Percentiles rank a stretch among this genome's conserved stretches.
Evolutionary conservation across 192 early-diverging fungal species (phyloP).

Genomic region (Dissophora ornata): DNA sequence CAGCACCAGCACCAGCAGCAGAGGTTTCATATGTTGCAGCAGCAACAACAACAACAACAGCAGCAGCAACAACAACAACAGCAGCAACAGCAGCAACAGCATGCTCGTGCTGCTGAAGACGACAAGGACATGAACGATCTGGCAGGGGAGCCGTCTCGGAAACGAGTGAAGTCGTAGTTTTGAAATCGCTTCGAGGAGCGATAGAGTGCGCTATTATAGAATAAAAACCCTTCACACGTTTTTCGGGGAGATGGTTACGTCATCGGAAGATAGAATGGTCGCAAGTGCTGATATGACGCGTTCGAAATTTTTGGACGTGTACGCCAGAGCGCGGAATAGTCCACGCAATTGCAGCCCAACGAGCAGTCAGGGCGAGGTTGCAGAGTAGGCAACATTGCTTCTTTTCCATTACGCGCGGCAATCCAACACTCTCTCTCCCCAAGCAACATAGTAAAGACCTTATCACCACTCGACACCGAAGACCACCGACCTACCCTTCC

Average conservation of each 20-base stretch:
- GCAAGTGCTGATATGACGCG: slow-evolving; percentile 11
- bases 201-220: too few species aligned
- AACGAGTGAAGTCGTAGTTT: slow-evolving; percentile 26
- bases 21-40: slow-evolving; percentile 11
- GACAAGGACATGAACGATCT: slow-evolving; percentile 13
- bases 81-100: slow-evolving; percentile 27
- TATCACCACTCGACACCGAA: too few species aligned
- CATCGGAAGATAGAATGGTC: background rate
- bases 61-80: slow-evolving; percentile 29
- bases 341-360: too few species aligned
- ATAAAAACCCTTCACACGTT: too few species aligned
- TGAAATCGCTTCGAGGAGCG: too few species aligned
- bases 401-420: too few species aligned
- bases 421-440: too few species aligned
- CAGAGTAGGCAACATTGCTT: too few species aligned
- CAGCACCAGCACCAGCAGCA: slow-evolving; percentile 26
- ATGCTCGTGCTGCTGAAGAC: background rate
- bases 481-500: background rate
- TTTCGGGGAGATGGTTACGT: background rate
- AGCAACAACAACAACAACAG: slow-evolving; percentile 15
- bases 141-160: slow-evolving; percentile 21
- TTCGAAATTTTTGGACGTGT: background rate
- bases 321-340: too few species aligned
- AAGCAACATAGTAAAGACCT: too few species aligned
- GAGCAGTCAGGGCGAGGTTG: background rate